Percentiles rank a stretch among this genome's conserved stretches.
These are phyloP conservation scores for Aschersonia sp. DNA, from an alignment of 2,329 filamentous ascomycete genomes.

Conservation along the genomic window DNA sequence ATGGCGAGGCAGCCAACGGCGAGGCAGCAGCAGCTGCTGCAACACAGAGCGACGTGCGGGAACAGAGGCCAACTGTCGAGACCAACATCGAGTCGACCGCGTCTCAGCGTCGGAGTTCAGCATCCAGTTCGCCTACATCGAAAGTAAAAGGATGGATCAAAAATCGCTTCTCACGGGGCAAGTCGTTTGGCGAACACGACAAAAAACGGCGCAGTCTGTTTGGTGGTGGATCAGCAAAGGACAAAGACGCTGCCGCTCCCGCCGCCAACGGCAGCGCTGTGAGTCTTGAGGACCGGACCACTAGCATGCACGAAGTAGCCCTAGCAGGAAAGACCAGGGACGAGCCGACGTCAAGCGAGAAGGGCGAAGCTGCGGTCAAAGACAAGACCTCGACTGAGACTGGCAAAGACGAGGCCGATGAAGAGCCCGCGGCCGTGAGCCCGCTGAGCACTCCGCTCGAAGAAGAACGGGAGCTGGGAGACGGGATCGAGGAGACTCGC, in stretches of 20 bases:
- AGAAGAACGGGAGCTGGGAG: constrained; percentile 28
- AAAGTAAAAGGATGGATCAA: constrained; percentile 42
- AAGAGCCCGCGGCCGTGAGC: constrained; percentile 21
- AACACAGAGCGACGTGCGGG: not conserved
- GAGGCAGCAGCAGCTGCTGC: constrained; percentile 2
- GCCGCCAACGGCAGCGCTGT: constrained; percentile 31
- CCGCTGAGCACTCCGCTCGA: constrained; percentile 19
- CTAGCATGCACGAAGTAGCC: constrained; percentile 31
- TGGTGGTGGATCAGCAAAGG: constrained; percentile 33
- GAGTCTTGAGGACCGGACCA: constrained; percentile 25
- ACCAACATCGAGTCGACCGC: constrained; percentile 2
- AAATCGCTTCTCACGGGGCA: constrained; percentile 32
- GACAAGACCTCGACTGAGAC: constrained; percentile 7
- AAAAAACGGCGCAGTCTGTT: constrained; percentile 28
- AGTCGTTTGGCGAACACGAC: constrained; percentile 21
- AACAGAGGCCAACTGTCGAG: not conserved
- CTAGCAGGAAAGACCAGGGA: constrained; percentile 23
- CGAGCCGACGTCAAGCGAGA: constrained; percentile 1
- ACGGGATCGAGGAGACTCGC: constrained; percentile 5
- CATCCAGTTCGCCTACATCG: constrained; percentile 17
- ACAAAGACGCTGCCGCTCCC: constrained; percentile 24
- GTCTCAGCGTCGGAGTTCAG: constrained; percentile 5
- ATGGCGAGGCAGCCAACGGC: constrained; percentile 5
- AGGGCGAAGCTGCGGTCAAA: not conserved
- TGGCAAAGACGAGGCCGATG: constrained; percentile 7